Evolutionary conservation across 2,329 filamentous ascomycete genomes (phyloP), one percentile per base, ranked within the genome.

Genomic region (Cordyceps javanica): DNA sequence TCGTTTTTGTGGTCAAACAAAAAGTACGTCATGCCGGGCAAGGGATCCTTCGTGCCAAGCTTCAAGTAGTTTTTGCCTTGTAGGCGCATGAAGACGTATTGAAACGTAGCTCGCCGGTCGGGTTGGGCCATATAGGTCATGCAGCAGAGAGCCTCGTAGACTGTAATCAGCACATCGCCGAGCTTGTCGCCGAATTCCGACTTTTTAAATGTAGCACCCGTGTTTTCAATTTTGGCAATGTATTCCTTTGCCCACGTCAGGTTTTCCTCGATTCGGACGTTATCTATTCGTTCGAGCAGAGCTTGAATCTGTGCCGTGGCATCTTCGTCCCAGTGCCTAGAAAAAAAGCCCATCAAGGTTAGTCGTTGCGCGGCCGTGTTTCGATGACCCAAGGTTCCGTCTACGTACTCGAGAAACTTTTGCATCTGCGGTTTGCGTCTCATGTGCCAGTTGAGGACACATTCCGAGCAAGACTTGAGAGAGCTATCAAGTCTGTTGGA

Each of bases 101-200:
- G 89, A 68, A 97, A 96, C 62, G 86, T 69, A 0, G 68, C 64
- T 3, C 79, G 75, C 62, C 78, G 77, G 4, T 78, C 76, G 1
- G 79, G 75, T n/a, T 76, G 64, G 45, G 73, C 79, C 60, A 97
- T 77, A 68, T 95, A 91, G 1, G 88, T 80, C 63, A 91, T 84
- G 70, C 89, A 96, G 69, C 91, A 96, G 53, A 97, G 75, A 0
- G 89, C 87, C 70, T 97, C 93, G 65, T 95, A 96, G 30, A 97
- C 82, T 11, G 90, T 87, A 59, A 94, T 82, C 52, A 95, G 82
- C 7, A 90, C 84, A 28, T 82, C 75, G 2, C 80, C 74, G 28
- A 81, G 73, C 7, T 78, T 69, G 21, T 74, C 72, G 13, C 75
- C 76, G 38, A 82, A 72, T 54, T 75, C 74, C 0, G 72, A 66